Evolutionary conservation across 2,329 filamentous ascomycete genomes (phyloP), one percentile per base, ranked within the genome.

Genomic region (Myriosclerotinia curreyana): DNA sequence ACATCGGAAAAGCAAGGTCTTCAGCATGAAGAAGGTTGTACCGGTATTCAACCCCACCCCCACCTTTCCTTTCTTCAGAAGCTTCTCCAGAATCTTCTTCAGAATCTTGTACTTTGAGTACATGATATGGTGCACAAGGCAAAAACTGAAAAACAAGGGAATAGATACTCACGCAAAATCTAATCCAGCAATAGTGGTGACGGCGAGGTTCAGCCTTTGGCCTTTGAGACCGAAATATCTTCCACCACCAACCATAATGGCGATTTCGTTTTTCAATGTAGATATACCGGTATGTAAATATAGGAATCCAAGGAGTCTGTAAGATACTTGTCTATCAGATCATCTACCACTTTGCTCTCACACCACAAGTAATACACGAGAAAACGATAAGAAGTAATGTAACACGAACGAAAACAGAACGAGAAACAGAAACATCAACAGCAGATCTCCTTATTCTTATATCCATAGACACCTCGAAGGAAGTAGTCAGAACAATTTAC

Each of bases 151-250:
- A 50, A n/a, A 22, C 58, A 22, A n/a, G 17, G 36, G 76, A 83
- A 31, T n/a, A n/a, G n/a, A n/a, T n/a, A 83, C 67, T 72, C 64
- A 85, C 68, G 90, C 78, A 73, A 91, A 91, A 75, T 91, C 88
- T 58, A 87, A 83, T 71, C 88, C 89, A 65, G 89, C 89, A 71
- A 91, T 83, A n/a, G 86, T 77, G 67, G 86, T 85, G 69, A 92
- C 85, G 62, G 87, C 87, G 75, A 84, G 81, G 78, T 88, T 90
- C 68, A 91, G 84, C 75, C 77, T 76, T 42, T 82, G 78, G 78
- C 89, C 89, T 63, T 81, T 81, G 66, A 91, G 81, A 75, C 89
- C 88, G 70, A 89, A 85, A 72, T 82, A 90, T 65, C 76, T 78
- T 50, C 49, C 50, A 15, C 54, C 42, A 17, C 70, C 61, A 66